These are phyloP conservation scores for Cephaloascus fragrans DNA, from an alignment of 805 yeast species.

Conservation along the genomic window DNA sequence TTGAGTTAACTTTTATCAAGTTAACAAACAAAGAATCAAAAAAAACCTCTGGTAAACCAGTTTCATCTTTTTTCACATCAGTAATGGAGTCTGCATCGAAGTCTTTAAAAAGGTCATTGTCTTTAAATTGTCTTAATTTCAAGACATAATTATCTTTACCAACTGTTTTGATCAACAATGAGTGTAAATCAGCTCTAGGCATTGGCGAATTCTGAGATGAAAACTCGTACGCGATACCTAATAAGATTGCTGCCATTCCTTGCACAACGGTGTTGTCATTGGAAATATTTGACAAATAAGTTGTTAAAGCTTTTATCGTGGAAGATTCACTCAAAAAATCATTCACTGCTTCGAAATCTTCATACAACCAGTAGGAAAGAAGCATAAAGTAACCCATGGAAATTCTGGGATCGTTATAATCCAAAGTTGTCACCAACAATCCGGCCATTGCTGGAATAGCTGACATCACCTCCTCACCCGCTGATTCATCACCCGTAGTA, in stretches of 20 bases:
- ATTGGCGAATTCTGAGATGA: constrained; percentile 51
- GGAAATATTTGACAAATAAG: constrained; percentile 42
- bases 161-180: constrained; percentile 55
- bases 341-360: constrained; percentile 63
- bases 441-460: constrained; percentile 74
- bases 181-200: constrained; percentile 48
- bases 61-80: constrained; percentile 52
- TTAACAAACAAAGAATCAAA: constrained; percentile 57
- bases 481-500: constrained; percentile 46
- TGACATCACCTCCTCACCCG: constrained; percentile 61
- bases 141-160: constrained; percentile 75
- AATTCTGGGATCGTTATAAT: constrained; percentile 58
- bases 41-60: constrained; percentile 82
- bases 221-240: constrained; percentile 80
- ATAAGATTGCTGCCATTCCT: constrained; percentile 59
- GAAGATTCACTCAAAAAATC: constrained; percentile 65
- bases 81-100: constrained; percentile 43
- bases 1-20: constrained; percentile 58
- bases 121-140: constrained; percentile 64
- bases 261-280: constrained; percentile 51
- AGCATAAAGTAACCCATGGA: constrained; percentile 72
- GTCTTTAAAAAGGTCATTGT: constrained; percentile 41
- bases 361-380: constrained; percentile 68
- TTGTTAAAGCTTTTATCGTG: constrained; percentile 54
- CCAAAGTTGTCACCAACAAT: constrained; percentile 54